Evolutionary conservation across 1,284 basidiomycete species (phyloP).

Genomic region (Microbotryum lychnidis-dioicae): DNA sequence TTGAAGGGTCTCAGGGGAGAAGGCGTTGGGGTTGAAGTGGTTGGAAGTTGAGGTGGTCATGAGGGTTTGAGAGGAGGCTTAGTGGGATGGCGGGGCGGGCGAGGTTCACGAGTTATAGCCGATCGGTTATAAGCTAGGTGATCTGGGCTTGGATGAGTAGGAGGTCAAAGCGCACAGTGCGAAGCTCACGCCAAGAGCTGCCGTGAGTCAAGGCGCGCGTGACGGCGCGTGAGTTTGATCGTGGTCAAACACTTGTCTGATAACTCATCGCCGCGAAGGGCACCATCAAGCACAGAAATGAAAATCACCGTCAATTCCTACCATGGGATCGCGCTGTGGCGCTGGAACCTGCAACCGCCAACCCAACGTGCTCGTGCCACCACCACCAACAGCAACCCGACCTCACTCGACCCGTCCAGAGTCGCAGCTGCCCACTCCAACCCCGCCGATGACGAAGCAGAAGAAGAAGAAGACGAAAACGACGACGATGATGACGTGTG

Average conservation of each 20-base stretch:
- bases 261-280: not conserved
- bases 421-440: not conserved
- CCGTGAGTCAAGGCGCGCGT: too few relatives aligned
- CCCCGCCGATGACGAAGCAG: constrained; percentile 33
- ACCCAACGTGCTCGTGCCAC: constrained; percentile 20
- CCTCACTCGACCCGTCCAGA: not conserved
- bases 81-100: not conserved
- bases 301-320: constrained; percentile 70
- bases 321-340: constrained; percentile 78
- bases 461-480: constrained; percentile 44
- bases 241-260: not conserved
- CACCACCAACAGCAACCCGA: constrained; percentile 12
- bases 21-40: not conserved
- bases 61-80: not conserved
- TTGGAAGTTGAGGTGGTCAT: not conserved
- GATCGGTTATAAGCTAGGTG: not conserved
- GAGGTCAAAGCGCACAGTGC: not conserved
- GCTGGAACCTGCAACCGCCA: constrained; percentile 60
- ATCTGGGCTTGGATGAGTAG: not conserved
- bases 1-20: not conserved
- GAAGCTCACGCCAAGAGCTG: too few relatives aligned
- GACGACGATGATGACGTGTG: constrained; percentile 80
- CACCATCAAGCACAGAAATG: constrained; percentile 47
- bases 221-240: too few relatives aligned
- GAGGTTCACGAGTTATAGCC: not conserved